Evolutionary conservation across 176 grass and related monocot genomes (phyloP), one percentile per base, ranked within the genome.

Genomic region (Musa itinerans): DNA sequence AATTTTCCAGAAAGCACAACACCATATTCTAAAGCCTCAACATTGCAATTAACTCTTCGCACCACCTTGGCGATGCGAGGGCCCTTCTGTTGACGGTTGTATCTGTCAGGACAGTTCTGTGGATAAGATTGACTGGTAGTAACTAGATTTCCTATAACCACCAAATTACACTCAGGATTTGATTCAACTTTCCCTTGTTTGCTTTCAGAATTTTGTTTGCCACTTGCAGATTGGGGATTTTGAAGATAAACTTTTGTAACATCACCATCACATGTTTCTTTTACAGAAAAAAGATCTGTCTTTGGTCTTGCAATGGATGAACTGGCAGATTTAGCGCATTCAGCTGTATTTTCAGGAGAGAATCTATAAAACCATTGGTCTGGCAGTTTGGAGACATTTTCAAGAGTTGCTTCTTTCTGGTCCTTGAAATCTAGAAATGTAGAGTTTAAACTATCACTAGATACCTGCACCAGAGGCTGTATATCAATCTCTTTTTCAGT

Each of bases 41-140:
- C 94, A 24, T 53, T 83, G 51, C 80, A 89, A 59, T 87, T 97
- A 51, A 89, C 84, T 71, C 88, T 87, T 57, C 89, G 78, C 51
- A 98, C 90, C 63, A 98, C 86, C 61, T 87, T 98, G 27, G 90
- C 94, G 68, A 98, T 86, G 49, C 88, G 84, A 82, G 94, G 94
- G 58, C 94, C 90, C 78, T 80, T 89, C 22, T 86, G 90, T 25
- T 58, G 73, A 82, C 80, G n/a, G 52, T 78, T 54, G 63, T 54
- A 69, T 55, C 64, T 68, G 26, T 78, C 76, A 43, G 21, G 48
- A 53, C 21, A 29, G 13, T 72, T 71, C 52, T 63, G 53, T 52
- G 55, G 2, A 72, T 21, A 79, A 50, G 56, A 80, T 63, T 55
- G 20, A 9, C 55, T 80, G 53, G 55, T 43, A 13, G 68, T 9